Evolutionary conservation across 179 eudicot species (phyloP), one percentile per base, ranked within the genome.

Genomic region (Nepenthes alata): DNA sequence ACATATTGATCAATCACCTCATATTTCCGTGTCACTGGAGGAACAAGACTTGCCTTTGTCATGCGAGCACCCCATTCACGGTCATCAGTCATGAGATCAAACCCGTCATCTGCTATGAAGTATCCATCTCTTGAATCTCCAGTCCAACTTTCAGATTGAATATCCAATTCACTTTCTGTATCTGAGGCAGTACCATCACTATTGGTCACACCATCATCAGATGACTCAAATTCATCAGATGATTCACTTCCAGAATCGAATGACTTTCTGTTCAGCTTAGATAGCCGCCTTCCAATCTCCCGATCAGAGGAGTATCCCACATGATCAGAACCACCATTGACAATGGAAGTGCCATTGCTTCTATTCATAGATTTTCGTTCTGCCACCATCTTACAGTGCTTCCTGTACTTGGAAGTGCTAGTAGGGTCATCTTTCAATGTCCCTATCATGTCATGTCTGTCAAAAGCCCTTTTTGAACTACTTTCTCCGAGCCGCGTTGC

Each of bases 1-100:
- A 85, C 89, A 71, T 91, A 91, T 60, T 70, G 80, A 60, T 84
- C 86, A 71, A 91, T 86, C 35, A 86, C 88, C 67, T 91, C 96
- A 72, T 91, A 91, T 66, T 89, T 91, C 65, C 98, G 87, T 1
- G 98, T 91, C 59, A 91, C 98, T 54, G 98, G 98, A 69, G 98
- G 98, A 60, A 91, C 98, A 67, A 89, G 98, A 72, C 98, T 86
- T 38, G 93, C 91, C 70, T 89, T 86, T 41, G 98, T 91, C 98
- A 91, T 91, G 37, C 96, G 91, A 62, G 98, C 98, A 74, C 96
- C 98, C 98, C 98, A 91, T 75, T 91, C 98, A 53, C 96, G 96
- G 13, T 91, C 97, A 62, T 91, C 95, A 37, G 85, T 72, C 49
- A 69, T 69, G 51, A 80, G 61, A 69, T 91, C 98, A 45, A 83